Conservation (phyloP, 768 basidiomycete species). For the Tylopilus intermedius region DNA sequence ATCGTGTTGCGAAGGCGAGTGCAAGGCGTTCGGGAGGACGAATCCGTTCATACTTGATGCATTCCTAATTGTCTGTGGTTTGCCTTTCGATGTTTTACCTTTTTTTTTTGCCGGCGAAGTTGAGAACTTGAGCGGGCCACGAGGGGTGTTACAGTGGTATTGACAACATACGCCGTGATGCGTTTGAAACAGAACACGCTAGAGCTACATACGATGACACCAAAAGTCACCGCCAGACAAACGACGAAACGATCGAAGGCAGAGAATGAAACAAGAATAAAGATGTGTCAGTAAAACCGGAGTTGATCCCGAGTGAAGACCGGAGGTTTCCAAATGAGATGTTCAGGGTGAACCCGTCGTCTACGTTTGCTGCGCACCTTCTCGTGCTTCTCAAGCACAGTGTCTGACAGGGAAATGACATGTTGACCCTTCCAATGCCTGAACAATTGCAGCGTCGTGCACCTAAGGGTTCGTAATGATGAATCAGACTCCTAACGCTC, state of each 20-base stretch:
- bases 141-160: conserved; percentile 14
- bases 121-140: neutral
- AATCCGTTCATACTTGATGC: conserved; percentile 5
- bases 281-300: conserved; percentile 47
- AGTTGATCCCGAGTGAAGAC: conserved; percentile 87
- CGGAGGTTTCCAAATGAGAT: conserved; percentile 91
- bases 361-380: conserved; percentile 76
- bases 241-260: too few species aligned
- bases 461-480: conserved; percentile 49
- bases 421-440: conserved; percentile 95
- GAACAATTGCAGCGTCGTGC: conserved; percentile 90
- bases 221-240: conserved; percentile 5
- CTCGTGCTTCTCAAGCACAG: conserved; percentile 86
- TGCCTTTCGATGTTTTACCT: neutral
- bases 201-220: conserved; percentile 16
- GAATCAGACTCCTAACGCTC: neutral
- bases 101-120: neutral
- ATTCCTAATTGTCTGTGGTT: neutral
- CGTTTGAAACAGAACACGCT: conserved; percentile 10
- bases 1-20: conserved; percentile 20
- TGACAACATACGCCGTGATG: conserved; percentile 10
- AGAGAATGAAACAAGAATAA: neutral
- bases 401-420: conserved; percentile 86
- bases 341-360: conserved; percentile 72
- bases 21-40: conserved; percentile 4